These are phyloP conservation scores for Cyclotella cryptica DNA, from an alignment of 108 stramenopile genomes.

Conservation along the genomic window DNA sequence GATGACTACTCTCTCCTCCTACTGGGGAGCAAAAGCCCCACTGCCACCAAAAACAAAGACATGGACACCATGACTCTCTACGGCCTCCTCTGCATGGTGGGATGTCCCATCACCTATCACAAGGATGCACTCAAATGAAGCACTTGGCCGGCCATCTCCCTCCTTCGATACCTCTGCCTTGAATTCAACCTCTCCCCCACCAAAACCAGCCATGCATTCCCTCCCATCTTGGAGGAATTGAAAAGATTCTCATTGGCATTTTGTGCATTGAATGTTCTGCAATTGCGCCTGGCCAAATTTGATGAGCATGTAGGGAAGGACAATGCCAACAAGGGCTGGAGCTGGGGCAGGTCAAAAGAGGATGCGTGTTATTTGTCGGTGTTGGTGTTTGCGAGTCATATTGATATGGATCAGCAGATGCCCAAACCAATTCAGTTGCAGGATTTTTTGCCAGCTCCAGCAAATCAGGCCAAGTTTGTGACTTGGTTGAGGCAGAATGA, in stretches of 20 bases:
- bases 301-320: constrained; percentile 72
- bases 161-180: constrained; percentile 75
- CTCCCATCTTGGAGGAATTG: constrained; percentile 22
- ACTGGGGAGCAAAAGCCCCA: constrained; percentile 72
- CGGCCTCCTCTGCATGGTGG: constrained; percentile 80
- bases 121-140: constrained; percentile 77
- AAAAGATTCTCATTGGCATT: constrained; percentile 77
- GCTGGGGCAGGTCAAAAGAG: constrained; percentile 76
- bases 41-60: constrained; percentile 68
- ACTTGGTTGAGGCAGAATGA: constrained; percentile 66
- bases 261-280: constrained; percentile 60
- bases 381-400: constrained; percentile 69
- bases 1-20: constrained; percentile 83
- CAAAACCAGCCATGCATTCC: no score
- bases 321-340: constrained; percentile 42
- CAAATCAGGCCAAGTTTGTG: constrained; percentile 71
- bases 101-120: constrained; percentile 68
- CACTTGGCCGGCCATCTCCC: constrained; percentile 74
- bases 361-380: constrained; percentile 81
- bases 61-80: constrained; percentile 51
- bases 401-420: constrained; percentile 72
- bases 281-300: constrained; percentile 64
- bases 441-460: constrained; percentile 60
- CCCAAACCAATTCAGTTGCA: constrained; percentile 58
- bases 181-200: constrained; percentile 50